These are phyloP conservation scores for Lophiotrema nucula DNA, from an alignment of 495 filamentous ascomycete genomes.

Conservation along the genomic window DNA sequence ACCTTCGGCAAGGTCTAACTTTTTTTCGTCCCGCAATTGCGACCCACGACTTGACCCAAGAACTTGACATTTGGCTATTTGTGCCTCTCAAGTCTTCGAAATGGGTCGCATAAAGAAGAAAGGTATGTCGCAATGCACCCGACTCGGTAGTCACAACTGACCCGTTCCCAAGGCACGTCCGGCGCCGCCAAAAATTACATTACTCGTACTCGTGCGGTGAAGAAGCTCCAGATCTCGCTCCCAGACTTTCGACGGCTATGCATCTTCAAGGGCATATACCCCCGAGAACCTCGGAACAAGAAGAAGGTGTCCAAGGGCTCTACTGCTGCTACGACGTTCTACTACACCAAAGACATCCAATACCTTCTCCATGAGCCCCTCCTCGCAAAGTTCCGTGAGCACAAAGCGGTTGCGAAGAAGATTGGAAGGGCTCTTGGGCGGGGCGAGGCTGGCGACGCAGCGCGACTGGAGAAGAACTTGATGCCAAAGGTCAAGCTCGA, in stretches of 20 bases:
- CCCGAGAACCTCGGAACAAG: constrained; percentile 90
- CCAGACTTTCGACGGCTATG: constrained; percentile 96
- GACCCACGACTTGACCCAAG: no score
- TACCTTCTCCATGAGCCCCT: constrained; percentile 96
- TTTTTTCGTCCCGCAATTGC: constrained; percentile 28
- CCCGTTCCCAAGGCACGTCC: constrained; percentile 63
- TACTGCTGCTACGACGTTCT: constrained; percentile 90
- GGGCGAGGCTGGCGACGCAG: constrained; percentile 84
- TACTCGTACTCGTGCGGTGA: constrained; percentile 90
- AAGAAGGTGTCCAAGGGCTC: constrained; percentile 93
- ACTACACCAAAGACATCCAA: constrained; percentile 98
- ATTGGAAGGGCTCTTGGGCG: constrained; percentile 86
- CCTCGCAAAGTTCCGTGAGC: constrained; percentile 92
- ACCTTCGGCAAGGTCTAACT: constrained; percentile 14
- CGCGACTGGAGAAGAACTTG: constrained; percentile 77
- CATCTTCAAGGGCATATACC: constrained; percentile 99
- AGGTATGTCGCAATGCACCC: constrained; percentile 48
- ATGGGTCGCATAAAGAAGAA: constrained; percentile 78
- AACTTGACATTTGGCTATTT: no score
- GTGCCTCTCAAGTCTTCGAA: background rate
- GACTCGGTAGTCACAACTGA: background rate
- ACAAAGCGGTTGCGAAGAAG: constrained; percentile 95
- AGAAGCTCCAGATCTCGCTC: constrained; percentile 94
- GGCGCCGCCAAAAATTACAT: constrained; percentile 98
- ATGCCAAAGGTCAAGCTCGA: constrained; percentile 85